Evolutionary conservation across 805 yeast genomes (phyloP).

Genomic region (Ogataea parapolymorpha): DNA sequence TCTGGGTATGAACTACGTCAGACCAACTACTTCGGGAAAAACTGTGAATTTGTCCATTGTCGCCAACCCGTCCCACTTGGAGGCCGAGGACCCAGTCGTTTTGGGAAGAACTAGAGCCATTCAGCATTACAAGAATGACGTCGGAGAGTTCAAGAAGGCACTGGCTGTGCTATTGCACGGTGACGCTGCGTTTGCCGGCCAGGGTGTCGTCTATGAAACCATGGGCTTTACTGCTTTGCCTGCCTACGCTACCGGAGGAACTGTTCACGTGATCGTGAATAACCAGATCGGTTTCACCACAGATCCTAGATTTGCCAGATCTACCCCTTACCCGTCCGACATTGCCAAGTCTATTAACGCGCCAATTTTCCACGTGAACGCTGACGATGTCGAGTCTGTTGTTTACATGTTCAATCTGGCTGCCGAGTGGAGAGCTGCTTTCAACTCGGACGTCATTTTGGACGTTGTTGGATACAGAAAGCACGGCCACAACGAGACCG

Average conservation of each 20-base stretch:
- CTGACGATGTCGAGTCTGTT: constrained; percentile 94
- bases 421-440: constrained; percentile 97
- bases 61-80: constrained; percentile 98
- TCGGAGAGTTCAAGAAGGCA: constrained; percentile 80
- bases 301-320: constrained; percentile 95
- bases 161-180: constrained; percentile 93
- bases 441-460: constrained; percentile 93
- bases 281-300: constrained; percentile 99
- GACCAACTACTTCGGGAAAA: constrained; percentile 99
- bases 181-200: constrained; percentile 98
- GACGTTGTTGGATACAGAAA: constrained; percentile 98
- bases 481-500: constrained; percentile 99
- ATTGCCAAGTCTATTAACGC: constrained; percentile 95
- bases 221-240: constrained; percentile 92
- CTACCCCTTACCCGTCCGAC: constrained; percentile 97
- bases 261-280: constrained; percentile 91
- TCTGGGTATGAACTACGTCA: constrained; percentile 97
- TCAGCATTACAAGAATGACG: constrained; percentile 86
- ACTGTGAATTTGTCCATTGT: constrained; percentile 92
- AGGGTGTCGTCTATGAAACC: constrained; percentile 98
- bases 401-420: constrained; percentile 92
- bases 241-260: constrained; percentile 97
- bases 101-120: constrained; percentile 97
- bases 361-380: constrained; percentile 98
- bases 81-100: constrained; percentile 98